Base-by-base conservation (phyloP, 1,284 basidiomycete species). In the Ustilago hordei region DNA sequence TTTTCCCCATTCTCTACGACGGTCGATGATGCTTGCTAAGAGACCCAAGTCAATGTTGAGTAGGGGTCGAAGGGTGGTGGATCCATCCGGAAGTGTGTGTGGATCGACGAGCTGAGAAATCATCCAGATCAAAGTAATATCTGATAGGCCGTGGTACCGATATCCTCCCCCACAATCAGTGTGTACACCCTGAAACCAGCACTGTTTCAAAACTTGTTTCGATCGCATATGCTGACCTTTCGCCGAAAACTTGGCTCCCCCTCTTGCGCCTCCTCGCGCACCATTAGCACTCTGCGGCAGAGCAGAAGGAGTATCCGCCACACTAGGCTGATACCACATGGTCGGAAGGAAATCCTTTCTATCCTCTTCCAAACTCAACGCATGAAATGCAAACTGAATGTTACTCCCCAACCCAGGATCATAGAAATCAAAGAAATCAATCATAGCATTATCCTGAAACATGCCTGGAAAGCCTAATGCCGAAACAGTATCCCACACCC, bases 131-230 rank as follows among this genome's bases (percentile, higher is more conserved):
- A 86, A 70, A 1, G 81, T 52, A 15, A 86, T 47, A 48, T 85
- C 81, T 17, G 75, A 67, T 1, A 86, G 66, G 1, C 84, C 84
- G 57, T 85, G 84, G 23, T 75, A 66, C 58, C 69, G 55, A 36
- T 74, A 76, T 19, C 83, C 82, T 6, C 84, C 84, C 6, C 84
- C 84, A 6, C 76, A 69, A 62, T 85, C 83, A 6, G 80, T 75
- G 47, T 86, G 84, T 0, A 70, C 71, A 31, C 84, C 84, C 17
- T 79, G 63, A 64, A 86, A 85, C 84, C 84, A 86, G 8, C 63
- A 61, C 60, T 86, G 84, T 61, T 82, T 78, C 32, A 86, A 55
- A 9, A 67, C 61, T 64, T 86, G 84, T 4, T 73, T 74, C 31
- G 55, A 13, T 4, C 73, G 64, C 71, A 69, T 69, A 36, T 69